Base-by-base conservation (phyloP, 495 filamentous ascomycete genomes). In the Trichoderma asperelloides region DNA sequence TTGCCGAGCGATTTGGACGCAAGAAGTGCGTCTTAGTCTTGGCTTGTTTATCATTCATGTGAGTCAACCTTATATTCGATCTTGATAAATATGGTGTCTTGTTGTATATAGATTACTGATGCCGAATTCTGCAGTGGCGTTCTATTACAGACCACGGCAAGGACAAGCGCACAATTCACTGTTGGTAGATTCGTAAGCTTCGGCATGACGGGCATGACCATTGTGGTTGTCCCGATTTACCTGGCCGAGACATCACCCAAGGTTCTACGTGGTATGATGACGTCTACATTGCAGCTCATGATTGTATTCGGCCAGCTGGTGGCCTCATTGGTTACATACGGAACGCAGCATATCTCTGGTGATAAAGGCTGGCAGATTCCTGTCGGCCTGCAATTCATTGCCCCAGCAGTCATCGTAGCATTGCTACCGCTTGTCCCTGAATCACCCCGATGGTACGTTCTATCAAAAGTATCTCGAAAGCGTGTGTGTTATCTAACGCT, bases 381-480 rank as follows among this genome's bases (percentile, higher is more conserved):
- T 3, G 69, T 78, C 28, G 76, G 77, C 71, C 71, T 76, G 63
- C 77, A 79, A 63, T 72, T 79, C 68, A 62, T 79, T 62, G 72
- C 73, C 16, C 75, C 76, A 4, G 74, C 71, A 25, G 67, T 77
- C 39, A 73, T 79, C 5, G 70, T 75, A 28, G 33, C 74, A 2
- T 69, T 73, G 0, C 74, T 78, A 21, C 71, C 73, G 37, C 76
- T 71, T 66, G 66, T 79, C 12, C 77, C 77, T 18, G 77, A 79
- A 69, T 74, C 72, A 23, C 77, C 77, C 0, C 69, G 77, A 60
- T 79, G 77, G 77, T 71, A 74, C 30, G 55, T 21, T 4, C 9
- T 11, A 25, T 21, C 9, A 23, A n/a, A 23, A 7, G 7, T 51
- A 8, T 51, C 21, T 16, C 5, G 7, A 47, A 7, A 25, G 18